Percentiles rank a stretch among this genome's conserved stretches.
Evolutionary conservation across 345 rosid species (phyloP).

Genomic region (Fremontodendron californicum): DNA sequence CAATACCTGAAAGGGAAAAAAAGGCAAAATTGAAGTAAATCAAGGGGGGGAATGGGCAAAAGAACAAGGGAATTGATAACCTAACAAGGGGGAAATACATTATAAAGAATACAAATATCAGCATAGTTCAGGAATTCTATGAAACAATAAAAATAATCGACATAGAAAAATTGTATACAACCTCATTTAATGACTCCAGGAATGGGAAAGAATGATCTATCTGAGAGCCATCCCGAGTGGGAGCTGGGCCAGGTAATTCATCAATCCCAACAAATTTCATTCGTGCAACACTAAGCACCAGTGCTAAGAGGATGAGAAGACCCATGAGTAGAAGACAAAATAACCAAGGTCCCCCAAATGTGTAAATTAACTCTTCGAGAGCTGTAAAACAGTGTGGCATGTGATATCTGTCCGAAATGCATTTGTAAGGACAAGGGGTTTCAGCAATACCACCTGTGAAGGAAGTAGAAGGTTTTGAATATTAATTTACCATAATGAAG

Average conservation of each 20-base stretch:
- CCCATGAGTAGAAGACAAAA: constrained; percentile 83
- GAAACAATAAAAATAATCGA: not conserved
- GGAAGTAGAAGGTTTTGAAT: not conserved
- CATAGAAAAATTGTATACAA: constrained; percentile 27
- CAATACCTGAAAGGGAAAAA: constrained; percentile 53
- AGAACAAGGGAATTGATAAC: not conserved
- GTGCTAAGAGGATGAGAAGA: constrained; percentile 83
- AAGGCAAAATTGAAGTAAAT: not conserved
- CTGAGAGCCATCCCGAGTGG: constrained; percentile 90
- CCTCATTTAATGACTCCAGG: constrained; percentile 98
- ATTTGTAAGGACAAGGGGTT: constrained; percentile 89
- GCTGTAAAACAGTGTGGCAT: constrained; percentile 97
- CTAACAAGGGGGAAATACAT: constrained; percentile 11
- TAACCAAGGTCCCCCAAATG: constrained; percentile 99
- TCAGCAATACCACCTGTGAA: constrained; percentile 81
- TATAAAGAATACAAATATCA: not conserved
- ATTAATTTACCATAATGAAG: not conserved
- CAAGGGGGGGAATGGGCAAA: not conserved
- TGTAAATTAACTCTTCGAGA: constrained; percentile 93
- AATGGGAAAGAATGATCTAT: constrained; percentile 96
- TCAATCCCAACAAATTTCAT: constrained; percentile 97
- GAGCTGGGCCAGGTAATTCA: constrained; percentile 86
- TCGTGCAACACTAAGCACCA: constrained; percentile 97
- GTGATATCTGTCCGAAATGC: constrained; percentile 92
- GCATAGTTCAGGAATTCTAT: not conserved